Base-by-base conservation (phyloP, 371 early-diverging fungal species). In the Actinomucor elegans region DNA sequence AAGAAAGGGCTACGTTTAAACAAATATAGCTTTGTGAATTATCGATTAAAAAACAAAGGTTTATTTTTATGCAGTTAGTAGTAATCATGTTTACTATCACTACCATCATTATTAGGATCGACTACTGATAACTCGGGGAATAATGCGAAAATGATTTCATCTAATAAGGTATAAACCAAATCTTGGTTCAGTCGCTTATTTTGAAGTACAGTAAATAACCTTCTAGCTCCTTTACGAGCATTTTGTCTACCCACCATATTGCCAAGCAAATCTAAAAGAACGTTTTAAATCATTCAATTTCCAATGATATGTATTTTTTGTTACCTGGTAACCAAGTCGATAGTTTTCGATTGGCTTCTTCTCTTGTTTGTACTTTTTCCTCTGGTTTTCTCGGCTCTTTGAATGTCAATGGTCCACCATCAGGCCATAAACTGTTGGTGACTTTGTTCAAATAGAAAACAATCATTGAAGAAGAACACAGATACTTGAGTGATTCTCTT, bases 41-140 rank as follows among this genome's bases (percentile, higher is more conserved):
- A n/a, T n/a, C n/a, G n/a, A n/a, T n/a, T n/a, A n/a, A n/a, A n/a
- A n/a, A n/a, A n/a, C n/a, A n/a, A n/a, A n/a, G n/a, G n/a, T n/a
- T n/a, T n/a, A n/a, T n/a, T n/a, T n/a, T n/a, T n/a, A n/a, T n/a
- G n/a, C n/a, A n/a, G n/a, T n/a, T n/a, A n/a, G n/a, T n/a, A n/a
- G n/a, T n/a, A n/a, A n/a, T n/a, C n/a, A n/a, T n/a, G n/a, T n/a
- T n/a, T n/a, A n/a, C n/a, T n/a, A n/a, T n/a, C n/a, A n/a, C n/a
- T n/a, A n/a, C n/a, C n/a, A n/a, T n/a, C n/a, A n/a, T n/a, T n/a
- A n/a, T n/a, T n/a, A n/a, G n/a, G n/a, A n/a, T n/a, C n/a, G n/a
- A n/a, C n/a, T n/a, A n/a, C n/a, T n/a, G n/a, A n/a, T n/a, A 84
- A 41, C 48, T 92, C 91, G 12, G 92, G 91, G 64, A 93, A 93